Evolutionary conservation across 163 green algal genomes (phyloP).

Genomic region (Chlamydomonas reinhardtii): DNA sequence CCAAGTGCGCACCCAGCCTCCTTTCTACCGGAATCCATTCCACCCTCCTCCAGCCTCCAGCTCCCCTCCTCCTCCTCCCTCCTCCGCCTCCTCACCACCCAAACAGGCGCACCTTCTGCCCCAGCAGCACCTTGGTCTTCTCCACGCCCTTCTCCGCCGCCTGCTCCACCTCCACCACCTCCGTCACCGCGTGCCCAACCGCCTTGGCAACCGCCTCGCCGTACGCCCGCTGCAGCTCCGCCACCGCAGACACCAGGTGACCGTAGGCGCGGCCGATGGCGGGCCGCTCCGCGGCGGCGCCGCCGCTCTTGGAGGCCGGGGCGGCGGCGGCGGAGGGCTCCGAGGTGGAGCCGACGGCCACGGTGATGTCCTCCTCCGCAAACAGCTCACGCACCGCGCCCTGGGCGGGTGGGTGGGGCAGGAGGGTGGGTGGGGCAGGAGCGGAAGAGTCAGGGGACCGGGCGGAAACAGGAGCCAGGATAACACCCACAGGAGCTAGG

Average conservation of each 20-base stretch:
- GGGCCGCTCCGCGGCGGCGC: neutral
- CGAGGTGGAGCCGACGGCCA: no score
- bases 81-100: neutral
- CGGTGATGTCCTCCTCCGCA: neutral
- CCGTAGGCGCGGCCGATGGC: neutral
- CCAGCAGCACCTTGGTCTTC: conserved; percentile 44
- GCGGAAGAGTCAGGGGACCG: no score
- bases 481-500: no score
- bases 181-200: conserved; percentile 23
- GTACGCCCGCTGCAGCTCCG: conserved; percentile 45
- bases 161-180: conserved; percentile 39
- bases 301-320: no score
- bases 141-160: conserved; percentile 19
- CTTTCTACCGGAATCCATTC: no score
- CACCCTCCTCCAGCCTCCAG: no score
- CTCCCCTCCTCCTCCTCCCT: no score
- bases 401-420: neutral
- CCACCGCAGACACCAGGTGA: conserved; percentile 39
- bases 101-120: conserved; percentile 33
- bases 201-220: conserved; percentile 27
- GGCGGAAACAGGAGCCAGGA: no score
- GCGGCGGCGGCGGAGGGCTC: no score
- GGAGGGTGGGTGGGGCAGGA: no score
- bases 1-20: no score
- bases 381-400: conserved; percentile 41